A percentile compares a stretch with the other conserved stretches of the same genome.
These are phyloP conservation scores for Populus trichocarpa DNA, from an alignment of 441 rosid species.

Conservation along the genomic window DNA sequence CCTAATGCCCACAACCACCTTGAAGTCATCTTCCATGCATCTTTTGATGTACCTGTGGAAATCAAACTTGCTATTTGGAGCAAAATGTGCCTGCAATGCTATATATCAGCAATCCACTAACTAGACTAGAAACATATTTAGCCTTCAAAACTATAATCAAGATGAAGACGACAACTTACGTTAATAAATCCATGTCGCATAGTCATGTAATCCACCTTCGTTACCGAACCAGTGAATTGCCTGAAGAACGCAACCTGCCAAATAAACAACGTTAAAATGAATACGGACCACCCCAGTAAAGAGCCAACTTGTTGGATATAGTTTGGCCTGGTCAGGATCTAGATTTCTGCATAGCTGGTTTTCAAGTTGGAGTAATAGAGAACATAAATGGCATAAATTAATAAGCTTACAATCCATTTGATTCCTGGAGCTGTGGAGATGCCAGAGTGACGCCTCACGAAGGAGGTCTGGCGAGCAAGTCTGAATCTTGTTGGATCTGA, in stretches of 20 bases:
- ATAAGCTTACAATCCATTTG: constrained; percentile 45
- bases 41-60: constrained; percentile 63
- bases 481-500: constrained; percentile 56
- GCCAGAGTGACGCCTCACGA: constrained; percentile 57
- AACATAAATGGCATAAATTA: no score
- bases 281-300: no score
- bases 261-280: neutral
- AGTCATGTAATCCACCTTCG: constrained; percentile 61
- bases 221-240: constrained; percentile 55
- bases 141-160: neutral
- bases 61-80: constrained; percentile 48
- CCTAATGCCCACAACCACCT: constrained; percentile 69
- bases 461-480: constrained; percentile 55
- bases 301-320: neutral
- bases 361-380: no score
- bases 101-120: neutral
- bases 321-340: neutral
- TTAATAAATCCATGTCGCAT: constrained; percentile 60
- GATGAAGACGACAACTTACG: constrained; percentile 20
- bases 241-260: constrained; percentile 61
- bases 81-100: constrained; percentile 50
- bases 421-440: constrained; percentile 34
- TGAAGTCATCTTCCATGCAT: constrained; percentile 71
- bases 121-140: neutral
- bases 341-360: neutral